A percentile compares a stretch with the other conserved stretches of the same genome.
These are phyloP conservation scores for Paradendryphiella salina DNA, from an alignment of 2,329 filamentous ascomycete species.

Conservation along the genomic window DNA sequence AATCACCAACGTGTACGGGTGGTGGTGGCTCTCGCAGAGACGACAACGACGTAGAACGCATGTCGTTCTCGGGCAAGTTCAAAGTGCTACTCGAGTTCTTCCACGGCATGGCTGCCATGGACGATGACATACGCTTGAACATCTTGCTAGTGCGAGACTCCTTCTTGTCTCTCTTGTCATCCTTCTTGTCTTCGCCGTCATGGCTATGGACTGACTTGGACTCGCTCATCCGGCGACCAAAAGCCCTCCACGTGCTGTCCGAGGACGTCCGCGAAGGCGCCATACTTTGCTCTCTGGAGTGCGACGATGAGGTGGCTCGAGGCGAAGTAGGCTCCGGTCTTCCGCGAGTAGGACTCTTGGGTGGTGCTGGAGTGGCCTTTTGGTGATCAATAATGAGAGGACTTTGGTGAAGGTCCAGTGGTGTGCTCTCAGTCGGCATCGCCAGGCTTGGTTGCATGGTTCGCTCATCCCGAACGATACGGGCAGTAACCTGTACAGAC, in stretches of 20 bases:
- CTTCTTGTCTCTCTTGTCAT: conserved; percentile 57
- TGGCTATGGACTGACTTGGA: conserved; percentile 37
- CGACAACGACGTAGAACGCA: conserved; percentile 30
- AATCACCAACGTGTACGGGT: conserved; percentile 76
- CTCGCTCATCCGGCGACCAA: conserved; percentile 46
- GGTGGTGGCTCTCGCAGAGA: conserved; percentile 52
- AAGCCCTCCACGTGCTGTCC: conserved; percentile 46
- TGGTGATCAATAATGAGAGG: conserved; percentile 68
- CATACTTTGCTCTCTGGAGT: conserved; percentile 36
- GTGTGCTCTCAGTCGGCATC: conserved; percentile 56
- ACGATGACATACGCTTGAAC: conserved; percentile 67
- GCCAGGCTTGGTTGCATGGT: conserved; percentile 37
- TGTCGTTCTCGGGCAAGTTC: conserved; percentile 47
- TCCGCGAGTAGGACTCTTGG: conserved; percentile 33
- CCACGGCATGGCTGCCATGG: conserved; percentile 57
- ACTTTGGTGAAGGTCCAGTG: conserved; percentile 58
- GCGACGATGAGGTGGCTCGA: conserved; percentile 36
- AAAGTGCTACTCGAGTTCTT: conserved; percentile 52
- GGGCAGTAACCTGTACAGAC: conserved; percentile 85
- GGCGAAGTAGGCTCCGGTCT: conserved; percentile 41
- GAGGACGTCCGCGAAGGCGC: conserved; percentile 45
- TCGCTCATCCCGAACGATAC: conserved; percentile 70
- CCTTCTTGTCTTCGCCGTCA: conserved; percentile 46
- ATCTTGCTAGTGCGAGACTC: conserved; percentile 63
- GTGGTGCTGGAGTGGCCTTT: conserved; percentile 25